These are phyloP conservation scores for Botrytis paeoniae DNA, from an alignment of 2,329 filamentous ascomycete species.

Conservation along the genomic window DNA sequence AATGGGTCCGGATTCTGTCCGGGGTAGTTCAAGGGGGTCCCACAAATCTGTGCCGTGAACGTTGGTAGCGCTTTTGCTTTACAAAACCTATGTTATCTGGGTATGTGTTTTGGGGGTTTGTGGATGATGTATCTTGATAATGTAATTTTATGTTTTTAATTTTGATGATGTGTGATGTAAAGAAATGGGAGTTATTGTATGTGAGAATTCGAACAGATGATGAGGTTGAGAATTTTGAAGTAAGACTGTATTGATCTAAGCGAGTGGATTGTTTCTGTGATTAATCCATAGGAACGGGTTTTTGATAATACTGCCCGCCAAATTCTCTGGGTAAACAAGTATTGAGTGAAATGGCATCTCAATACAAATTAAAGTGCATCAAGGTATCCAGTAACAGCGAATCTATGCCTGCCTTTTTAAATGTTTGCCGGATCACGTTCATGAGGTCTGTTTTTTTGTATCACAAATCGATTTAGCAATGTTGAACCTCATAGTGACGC, in stretches of 20 bases:
- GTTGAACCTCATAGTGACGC: background rate
- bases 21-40: background rate
- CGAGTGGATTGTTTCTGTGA: background rate
- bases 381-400: background rate
- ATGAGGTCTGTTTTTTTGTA: background rate
- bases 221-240: background rate
- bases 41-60: background rate
- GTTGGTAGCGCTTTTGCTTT: background rate
- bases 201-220: background rate
- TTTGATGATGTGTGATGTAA: too few relatives aligned
- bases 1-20: background rate
- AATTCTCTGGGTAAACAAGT: background rate
- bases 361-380: background rate
- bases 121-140: background rate
- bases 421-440: background rate
- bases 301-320: background rate
- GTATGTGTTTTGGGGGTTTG: background rate
- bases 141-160: background rate
- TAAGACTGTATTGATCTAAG: background rate
- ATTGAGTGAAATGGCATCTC: background rate
- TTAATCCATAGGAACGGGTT: background rate
- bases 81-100: background rate
- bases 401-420: background rate
- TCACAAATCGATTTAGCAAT: fast-evolving
- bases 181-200: background rate